Evolutionary conservation across 2,329 filamentous ascomycete genomes (phyloP), one percentile per base, ranked within the genome.

Genomic region (Penicillium italicum): DNA sequence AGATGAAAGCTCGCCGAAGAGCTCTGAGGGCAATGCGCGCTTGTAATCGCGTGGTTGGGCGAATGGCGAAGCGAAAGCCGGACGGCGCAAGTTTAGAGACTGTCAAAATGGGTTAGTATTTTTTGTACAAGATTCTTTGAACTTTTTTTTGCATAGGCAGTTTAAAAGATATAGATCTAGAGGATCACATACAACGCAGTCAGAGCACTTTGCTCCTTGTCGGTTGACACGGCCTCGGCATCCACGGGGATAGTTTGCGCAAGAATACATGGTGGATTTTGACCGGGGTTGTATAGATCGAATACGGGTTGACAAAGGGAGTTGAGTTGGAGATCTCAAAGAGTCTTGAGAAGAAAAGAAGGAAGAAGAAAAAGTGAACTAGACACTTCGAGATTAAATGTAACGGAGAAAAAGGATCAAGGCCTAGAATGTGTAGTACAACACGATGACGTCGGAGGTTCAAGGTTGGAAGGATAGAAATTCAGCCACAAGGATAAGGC

Each of bases 181-280:
- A 28, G 31, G 31, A 55, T 2, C 24, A 74, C 76, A 58, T 73
- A 79, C 76, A 59, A 73, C 66, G 59, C 76, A 79, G 61, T 77
- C 76, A 34, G 69, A 59, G 63, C 76, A 79, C 63, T 76, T 77
- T 33, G 68, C 72, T 46, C 76, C 76, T 47, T 69, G 62, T 36
- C 68, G 66, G 61, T 78, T 77, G 57, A 72, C 74, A 55, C 76
- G 76, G 58, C 76, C 76, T 54, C 76, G 75, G 68, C 76, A 79
- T 44, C 76, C 76, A 48, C 76, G 75, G 53, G 76, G 74, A 55
- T 78, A 76, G 61, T 79, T 79, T 55, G 71, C 71, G 68, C 76
- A 79, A 30, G 76, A 79, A 69, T 72, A 78, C 76, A 79, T 79
- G 52, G 37, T 52, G 26, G 36, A 18, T 54, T 16, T 58, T 20